Base-by-base conservation (phyloP, 176 grass and related monocot genomes). In the Cenchrus purpureus region DNA sequence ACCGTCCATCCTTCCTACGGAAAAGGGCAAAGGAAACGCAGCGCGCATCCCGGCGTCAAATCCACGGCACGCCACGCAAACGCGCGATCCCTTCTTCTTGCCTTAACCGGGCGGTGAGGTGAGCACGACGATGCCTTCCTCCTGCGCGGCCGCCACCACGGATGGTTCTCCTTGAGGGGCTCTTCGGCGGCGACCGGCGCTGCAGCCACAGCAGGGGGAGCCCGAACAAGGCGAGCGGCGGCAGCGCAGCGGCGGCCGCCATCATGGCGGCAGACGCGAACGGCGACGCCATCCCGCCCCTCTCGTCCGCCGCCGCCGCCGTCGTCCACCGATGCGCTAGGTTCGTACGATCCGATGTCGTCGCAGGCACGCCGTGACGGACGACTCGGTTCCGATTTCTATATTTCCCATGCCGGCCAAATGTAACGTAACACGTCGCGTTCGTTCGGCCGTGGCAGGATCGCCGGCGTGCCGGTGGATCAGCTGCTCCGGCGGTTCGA, bases 221-320 rank as follows among this genome's bases (percentile, higher is more conserved):
- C 17, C 82, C 6, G 34, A 37, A 42, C 45, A 59, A 52, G 79
- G 32, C 31, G 17, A 51, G 34, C 15, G 51, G 28, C 10, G 51
- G 82, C 76, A 37, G 22, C 15, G 25, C 6, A 44, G n/a, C n/a
- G 49, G 1, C 63, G 48, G 68, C 25, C n/a, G 68, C 4, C 54
- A 55, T 2, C 54, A 83, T 89, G 92, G 89, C 79, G 62, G 54
- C 20, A n/a, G 95, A 83, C 56, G 34, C 83, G 49, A 5, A 34
- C 62, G 62, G 28, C 62, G 75, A 83, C 60, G 37, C 37, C 37
- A 87, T 99, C 58, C 80, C 89, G 56, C 62, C 58, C 25, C 91
- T 99, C 81, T 96, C 97, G 3, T 44, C 90, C 78, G 75, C 91
- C 12, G 91, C 97, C 69, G 77, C 68, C 84, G 92, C 93, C 67